Percentiles rank a stretch among this genome's conserved stretches.
phyloP scores from a whole-genome alignment of 768 basidiomycete genomes.

The Rubroboletus satanas region DNA sequence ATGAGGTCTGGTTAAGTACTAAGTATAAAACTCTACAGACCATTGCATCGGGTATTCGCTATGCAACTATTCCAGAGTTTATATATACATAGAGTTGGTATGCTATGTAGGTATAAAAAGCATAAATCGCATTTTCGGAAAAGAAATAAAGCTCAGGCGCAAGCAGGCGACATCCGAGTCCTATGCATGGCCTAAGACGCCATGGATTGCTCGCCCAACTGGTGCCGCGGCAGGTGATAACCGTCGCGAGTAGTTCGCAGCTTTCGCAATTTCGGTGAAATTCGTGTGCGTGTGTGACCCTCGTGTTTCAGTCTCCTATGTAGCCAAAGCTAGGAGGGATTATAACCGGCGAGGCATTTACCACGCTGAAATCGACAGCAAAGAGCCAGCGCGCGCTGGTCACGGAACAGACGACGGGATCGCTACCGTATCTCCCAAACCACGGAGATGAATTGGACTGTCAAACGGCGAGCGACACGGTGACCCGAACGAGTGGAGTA shows the following conservation, averaged over 20 bases:
- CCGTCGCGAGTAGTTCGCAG: not conserved
- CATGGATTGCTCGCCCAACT: no score
- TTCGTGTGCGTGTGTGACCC: not conserved
- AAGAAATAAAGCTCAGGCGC: not conserved
- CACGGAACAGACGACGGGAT: not conserved
- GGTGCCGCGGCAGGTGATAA: not conserved
- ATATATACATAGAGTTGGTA: not conserved
- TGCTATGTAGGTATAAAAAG: no score
- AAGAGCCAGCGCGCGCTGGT: not conserved
- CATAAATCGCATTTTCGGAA: not conserved
- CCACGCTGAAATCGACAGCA: not conserved
- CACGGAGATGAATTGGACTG: not conserved
- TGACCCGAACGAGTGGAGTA: not conserved
- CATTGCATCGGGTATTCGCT: not conserved
- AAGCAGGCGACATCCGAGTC: not conserved
- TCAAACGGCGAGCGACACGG: not conserved
- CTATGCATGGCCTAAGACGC: not conserved
- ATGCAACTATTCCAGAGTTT: not conserved
- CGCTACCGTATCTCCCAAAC: not conserved
- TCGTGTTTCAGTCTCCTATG: not conserved
- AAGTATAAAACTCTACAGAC: no score
- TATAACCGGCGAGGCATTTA: not conserved
- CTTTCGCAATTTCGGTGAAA: not conserved
- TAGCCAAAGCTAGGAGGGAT: no score
- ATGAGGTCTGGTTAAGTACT: no score